Evolutionary conservation across 371 early-diverging fungal genomes (phyloP).

Genomic region (Lichtheimia corymbifera): DNA sequence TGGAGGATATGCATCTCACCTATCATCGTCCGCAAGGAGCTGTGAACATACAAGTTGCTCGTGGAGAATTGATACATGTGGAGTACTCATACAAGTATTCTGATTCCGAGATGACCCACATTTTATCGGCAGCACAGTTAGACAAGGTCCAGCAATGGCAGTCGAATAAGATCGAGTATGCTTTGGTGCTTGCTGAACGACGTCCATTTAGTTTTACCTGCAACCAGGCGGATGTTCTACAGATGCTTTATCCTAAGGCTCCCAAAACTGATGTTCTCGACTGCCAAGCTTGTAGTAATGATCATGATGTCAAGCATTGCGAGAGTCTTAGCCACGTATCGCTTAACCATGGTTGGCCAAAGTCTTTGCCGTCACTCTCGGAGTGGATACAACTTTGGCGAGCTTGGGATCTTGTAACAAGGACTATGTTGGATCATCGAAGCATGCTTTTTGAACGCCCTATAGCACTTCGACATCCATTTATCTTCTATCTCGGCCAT

Average conservation of each 20-base stretch:
- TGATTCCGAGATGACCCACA: constrained; percentile 52
- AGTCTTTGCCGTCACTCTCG: constrained; percentile 44
- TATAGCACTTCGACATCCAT: constrained; percentile 85
- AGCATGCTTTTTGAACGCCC: constrained; percentile 69
- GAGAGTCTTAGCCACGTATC: neutral
- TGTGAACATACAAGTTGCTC: constrained; percentile 41
- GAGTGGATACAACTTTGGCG: constrained; percentile 85
- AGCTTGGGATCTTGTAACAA: constrained; percentile 76
- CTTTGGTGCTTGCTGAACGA: constrained; percentile 73
- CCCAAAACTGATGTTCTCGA: constrained; percentile 2
- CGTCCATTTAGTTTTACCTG: constrained; percentile 63
- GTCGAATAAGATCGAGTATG: constrained; percentile 64
- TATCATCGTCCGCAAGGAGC: constrained; percentile 37
- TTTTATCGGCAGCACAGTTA: constrained; percentile 60
- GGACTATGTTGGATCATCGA: constrained; percentile 56
- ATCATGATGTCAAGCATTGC: constrained; percentile 11
- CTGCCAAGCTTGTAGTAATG: constrained; percentile 11
- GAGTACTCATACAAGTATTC: constrained; percentile 90
- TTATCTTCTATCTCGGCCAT: constrained; percentile 91
- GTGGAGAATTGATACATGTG: constrained; percentile 84
- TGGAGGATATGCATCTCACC: constrained; percentile 44
- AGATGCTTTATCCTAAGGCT: constrained; percentile 12
- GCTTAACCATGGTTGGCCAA: constrained; percentile 26
- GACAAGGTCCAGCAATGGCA: constrained; percentile 61
- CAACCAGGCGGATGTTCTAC: constrained; percentile 13